These are phyloP conservation scores for Cercophora samala DNA, from an alignment of 495 filamentous ascomycete species.

Conservation along the genomic window DNA sequence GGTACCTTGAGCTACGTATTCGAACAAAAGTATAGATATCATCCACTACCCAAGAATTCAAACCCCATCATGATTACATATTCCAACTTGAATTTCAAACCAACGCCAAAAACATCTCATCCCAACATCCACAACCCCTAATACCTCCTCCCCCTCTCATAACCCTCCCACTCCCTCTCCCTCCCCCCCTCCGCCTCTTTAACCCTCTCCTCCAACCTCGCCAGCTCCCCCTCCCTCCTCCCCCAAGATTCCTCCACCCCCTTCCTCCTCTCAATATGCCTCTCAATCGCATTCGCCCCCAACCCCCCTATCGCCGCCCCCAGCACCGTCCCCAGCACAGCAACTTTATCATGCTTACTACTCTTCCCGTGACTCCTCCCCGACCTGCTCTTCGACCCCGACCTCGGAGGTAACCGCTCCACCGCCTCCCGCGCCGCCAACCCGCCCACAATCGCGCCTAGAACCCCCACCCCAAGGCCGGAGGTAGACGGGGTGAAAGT, in stretches of 20 bases:
- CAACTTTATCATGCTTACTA: neutral
- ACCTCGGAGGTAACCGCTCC: conserved; percentile 17
- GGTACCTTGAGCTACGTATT: no score
- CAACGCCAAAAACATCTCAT: neutral
- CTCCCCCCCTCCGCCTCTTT: conserved; percentile 11
- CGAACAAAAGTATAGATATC: no score
- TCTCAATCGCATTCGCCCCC: conserved; percentile 47
- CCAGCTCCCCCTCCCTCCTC: conserved; percentile 1
- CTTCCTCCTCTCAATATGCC: conserved; percentile 32
- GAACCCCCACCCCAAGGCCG: conserved; percentile 41
- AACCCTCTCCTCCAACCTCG: conserved; percentile 3
- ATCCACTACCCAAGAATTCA: no score
- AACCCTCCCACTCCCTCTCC: neutral
- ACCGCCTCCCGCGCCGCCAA: conserved; percentile 40
- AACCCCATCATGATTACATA: no score
- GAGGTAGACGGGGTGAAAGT: conserved; percentile 39
- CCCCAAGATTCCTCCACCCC: conserved; percentile 7
- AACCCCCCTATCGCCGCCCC: conserved; percentile 47
- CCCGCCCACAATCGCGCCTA: conserved; percentile 46
- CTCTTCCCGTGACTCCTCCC: conserved; percentile 5
- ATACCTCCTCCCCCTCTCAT: conserved; percentile 1
- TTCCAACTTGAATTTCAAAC: neutral
- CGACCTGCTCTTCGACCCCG: neutral
- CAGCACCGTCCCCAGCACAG: conserved; percentile 40
- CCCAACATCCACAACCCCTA: neutral